These are phyloP conservation scores for Chaetomium sp. DNA, from an alignment of 2,329 filamentous ascomycete species.

Conservation along the genomic window DNA sequence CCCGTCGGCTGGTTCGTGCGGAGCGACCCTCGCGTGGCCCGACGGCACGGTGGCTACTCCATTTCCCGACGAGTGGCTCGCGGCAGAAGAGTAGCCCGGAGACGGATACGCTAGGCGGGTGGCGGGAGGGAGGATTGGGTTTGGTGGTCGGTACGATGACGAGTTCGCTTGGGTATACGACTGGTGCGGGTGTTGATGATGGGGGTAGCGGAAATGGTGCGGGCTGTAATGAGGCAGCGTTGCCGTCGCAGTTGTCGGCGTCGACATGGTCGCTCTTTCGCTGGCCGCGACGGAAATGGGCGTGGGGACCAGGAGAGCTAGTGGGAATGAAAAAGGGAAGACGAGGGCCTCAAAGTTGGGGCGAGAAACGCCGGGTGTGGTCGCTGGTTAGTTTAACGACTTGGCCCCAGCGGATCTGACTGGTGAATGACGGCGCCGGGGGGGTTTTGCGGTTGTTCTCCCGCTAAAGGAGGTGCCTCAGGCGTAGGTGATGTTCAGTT, in stretches of 20 bases:
- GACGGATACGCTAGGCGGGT: conserved; percentile 42
- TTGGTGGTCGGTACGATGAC: conserved; percentile 42
- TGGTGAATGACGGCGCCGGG: conserved; percentile 18
- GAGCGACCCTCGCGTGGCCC: conserved; percentile 26
- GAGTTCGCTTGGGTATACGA: conserved; percentile 52
- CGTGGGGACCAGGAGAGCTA: conserved; percentile 18
- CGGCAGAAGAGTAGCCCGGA: conserved; percentile 37
- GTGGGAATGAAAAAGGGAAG: background rate
- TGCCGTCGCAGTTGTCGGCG: conserved; percentile 74
- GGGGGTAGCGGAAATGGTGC: conserved; percentile 64
- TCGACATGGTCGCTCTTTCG: conserved; percentile 64
- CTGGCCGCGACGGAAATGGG: conserved; percentile 23
- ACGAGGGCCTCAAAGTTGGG: background rate
- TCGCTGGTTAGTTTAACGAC: conserved; percentile 15
- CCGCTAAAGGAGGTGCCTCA: background rate
- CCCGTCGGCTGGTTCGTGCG: conserved; percentile 29
- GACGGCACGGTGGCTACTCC: conserved; percentile 33
- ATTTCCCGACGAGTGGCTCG: conserved; percentile 41
- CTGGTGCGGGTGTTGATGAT: conserved; percentile 50
- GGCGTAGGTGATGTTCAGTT: conserved; percentile 4
- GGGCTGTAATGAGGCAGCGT: conserved; percentile 70
- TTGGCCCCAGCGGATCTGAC: conserved; percentile 26
- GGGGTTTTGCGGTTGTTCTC: conserved; percentile 18
- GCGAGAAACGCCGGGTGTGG: conserved; percentile 16
- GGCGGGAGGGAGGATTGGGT: conserved; percentile 45